phyloP scores from a whole-genome alignment of 192 early-diverging fungal genomes.

The Chytriomyces sp. region DNA sequence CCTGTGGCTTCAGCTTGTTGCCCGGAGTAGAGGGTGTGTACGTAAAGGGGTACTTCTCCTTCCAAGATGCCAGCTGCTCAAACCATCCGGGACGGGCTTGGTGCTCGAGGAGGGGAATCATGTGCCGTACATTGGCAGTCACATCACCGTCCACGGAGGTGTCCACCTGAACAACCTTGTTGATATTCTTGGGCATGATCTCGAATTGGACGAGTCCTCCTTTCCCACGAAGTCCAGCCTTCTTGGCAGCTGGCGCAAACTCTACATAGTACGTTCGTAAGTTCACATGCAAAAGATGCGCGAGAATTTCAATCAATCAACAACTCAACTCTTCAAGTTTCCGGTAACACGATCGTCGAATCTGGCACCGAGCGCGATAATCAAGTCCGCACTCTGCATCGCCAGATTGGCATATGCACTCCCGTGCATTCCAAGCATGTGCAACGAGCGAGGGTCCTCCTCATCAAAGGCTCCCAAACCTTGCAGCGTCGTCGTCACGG shows the following conservation, averaged over 20 bases:
- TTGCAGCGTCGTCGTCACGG: conserved; percentile 95
- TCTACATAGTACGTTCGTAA: conserved; percentile 31
- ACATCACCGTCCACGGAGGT: conserved; percentile 95
- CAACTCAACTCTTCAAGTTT: conserved; percentile 60
- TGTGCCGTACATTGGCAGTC: conserved; percentile 75
- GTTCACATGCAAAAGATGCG: conserved; percentile 3
- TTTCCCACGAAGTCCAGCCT: conserved; percentile 81
- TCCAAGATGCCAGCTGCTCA: conserved; percentile 81
- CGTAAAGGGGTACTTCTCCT: conserved; percentile 87
- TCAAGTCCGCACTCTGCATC: conserved; percentile 94
- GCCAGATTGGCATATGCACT: conserved; percentile 96
- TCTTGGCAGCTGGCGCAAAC: conserved; percentile 92
- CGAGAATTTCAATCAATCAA: background rate
- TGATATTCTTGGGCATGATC: conserved; percentile 99
- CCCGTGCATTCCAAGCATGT: conserved; percentile 99
- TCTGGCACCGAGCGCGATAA: conserved; percentile 93
- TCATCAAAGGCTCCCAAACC: conserved; percentile 95
- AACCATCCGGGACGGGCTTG: conserved; percentile 83
- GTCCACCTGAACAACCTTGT: conserved; percentile 93
- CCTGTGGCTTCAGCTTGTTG: conserved; percentile 85
- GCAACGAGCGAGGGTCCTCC: conserved; percentile 80
- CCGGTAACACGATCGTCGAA: conserved; percentile 99
- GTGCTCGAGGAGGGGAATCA: conserved; percentile 77
- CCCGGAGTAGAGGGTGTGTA: conserved; percentile 68
- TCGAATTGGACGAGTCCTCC: conserved; percentile 99